A percentile compares a stretch with the other conserved stretches of the same genome.
Conservation (phyloP, 1,139 yeast species). For the Candida tropicalis region DNA sequence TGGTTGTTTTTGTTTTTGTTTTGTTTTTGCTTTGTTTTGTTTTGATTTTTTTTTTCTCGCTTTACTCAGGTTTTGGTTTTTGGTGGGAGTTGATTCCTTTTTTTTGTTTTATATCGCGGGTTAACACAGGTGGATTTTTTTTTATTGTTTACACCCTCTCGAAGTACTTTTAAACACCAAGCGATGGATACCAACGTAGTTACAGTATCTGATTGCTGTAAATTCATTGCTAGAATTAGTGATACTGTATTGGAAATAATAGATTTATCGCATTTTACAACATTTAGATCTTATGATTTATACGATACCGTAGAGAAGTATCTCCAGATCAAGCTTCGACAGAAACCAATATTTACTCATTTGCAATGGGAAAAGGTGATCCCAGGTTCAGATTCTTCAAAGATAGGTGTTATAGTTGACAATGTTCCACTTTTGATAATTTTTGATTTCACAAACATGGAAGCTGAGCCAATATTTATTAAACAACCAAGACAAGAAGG, state of each 20-base stretch:
- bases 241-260: slow-evolving; percentile 1
- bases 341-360: slow-evolving; percentile 13
- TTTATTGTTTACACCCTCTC: too few species aligned
- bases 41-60: not conserved
- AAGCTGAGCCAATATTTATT: slow-evolving; percentile 31
- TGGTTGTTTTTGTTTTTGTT: slow-evolving; percentile 1
- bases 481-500: slow-evolving; percentile 33
- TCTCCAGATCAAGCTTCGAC: not conserved
- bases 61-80: not conserved
- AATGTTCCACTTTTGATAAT: slow-evolving; percentile 26
- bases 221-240: slow-evolving; percentile 16
- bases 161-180: too few species aligned
- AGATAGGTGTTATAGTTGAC: slow-evolving; percentile 30
- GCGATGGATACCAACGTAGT: slow-evolving; percentile 1
- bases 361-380: slow-evolving; percentile 32
- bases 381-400: slow-evolving; percentile 19
- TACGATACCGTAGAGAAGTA: not conserved
- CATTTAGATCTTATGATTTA: slow-evolving; percentile 7
- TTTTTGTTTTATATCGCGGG: too few species aligned
- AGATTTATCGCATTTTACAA: not conserved
- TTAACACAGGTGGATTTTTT: too few species aligned
- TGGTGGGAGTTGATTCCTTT: not conserved
- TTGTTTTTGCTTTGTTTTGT: not conserved
- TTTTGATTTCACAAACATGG: slow-evolving; percentile 23
- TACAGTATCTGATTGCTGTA: slow-evolving; percentile 20